Evolutionary conservation across 108 stramenopile genomes (phyloP), one percentile per base, ranked within the genome.

Genomic region (Fistulifera solaris): DNA sequence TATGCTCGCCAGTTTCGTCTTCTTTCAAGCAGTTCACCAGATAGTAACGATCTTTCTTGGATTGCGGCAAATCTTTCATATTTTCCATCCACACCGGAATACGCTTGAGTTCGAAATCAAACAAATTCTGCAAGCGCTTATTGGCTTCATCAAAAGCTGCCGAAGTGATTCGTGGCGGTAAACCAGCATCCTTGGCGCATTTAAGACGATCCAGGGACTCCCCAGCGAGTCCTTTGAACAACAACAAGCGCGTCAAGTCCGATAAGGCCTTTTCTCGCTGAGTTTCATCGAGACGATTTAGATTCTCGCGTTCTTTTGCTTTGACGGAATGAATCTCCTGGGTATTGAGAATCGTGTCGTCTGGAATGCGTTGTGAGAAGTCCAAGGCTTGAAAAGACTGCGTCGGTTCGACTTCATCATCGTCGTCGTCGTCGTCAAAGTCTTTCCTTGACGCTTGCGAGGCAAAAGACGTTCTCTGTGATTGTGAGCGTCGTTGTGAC

Each of bases 181-280:
- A 54, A 0, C 81, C 81, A 0, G 87, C 87, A 40, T 87, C 86
- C 31, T 83, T 75, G 46, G 65, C 51, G 40, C 55, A 53, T 61
- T 86, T 88, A 54, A 70, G 58, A 7, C 77, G 69, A 50, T 93
- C 85, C 49, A 93, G 84, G 22, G 76, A 71, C 46, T 88, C 85
- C n/a, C 72, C 65, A 18, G 70, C 73, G 19, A 93, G 49, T 0
- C 66, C 84, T 48, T 78, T 82, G 78, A 93, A 93, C 1, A 93
- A 64, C 17, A 88, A 40, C 28, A 82, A 62, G 0, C 86, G 72
- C 2, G 80, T 76, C 1, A 88, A 51, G 40, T 69, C 58, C 0
- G 68, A 61, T 8, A 87, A 40, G 28, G 71, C 56, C 38, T 81
- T 76, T 40, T 83, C 64, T n/a, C 81, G 78, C 0, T 58, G 58